Evolutionary conservation across 2,329 filamentous ascomycete genomes (phyloP), one percentile per base, ranked within the genome.

Genomic region (Chalaropsis thielavioides): DNA sequence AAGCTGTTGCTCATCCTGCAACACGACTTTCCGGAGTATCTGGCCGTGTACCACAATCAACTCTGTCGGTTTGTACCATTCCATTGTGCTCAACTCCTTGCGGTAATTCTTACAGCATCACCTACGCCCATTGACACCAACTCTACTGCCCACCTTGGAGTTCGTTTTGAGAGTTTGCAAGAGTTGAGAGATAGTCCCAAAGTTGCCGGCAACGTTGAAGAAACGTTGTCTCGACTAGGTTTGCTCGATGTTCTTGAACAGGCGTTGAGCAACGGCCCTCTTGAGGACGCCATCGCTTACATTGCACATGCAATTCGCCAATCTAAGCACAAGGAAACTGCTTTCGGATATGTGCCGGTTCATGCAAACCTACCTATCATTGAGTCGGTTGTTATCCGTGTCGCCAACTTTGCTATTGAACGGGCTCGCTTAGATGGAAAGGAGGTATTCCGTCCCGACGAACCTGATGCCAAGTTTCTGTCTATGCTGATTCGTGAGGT

Each of bases 11-110:
- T 95, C 41, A 82, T 95, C 63, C 78, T 99, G 63, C 89, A 96
- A 70, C 94, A 97, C 72, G 94, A 99, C 74, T 97, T 90, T 75
- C 89, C 92, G 0, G 91, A 96, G 65, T 99, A 96, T 74, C 77
- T 99, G 51, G 88, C 89, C 5, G 89, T 92, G 70, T 90, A 95
- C 73, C 89, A 95, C 72, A 84, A 89, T 69, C 83, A 85, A 69
- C 83, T 99, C 63, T 91, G 87, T 76, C 86, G 88, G 70, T 85
- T 84, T 71, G 87, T 97, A 66, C 89, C 92, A 1, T 83, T 85
- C 62, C 88, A 94, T 71, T 94, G 90, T 75, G 86, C 87, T 17
- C 94, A 97, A 74, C 80, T 96, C 63, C 85, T 92, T 69, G 96
- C 97, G 72, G 80, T 96, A 64, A 85, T 99, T 63, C 81, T 97